phyloP scores from a whole-genome alignment of 1,139 yeast genomes.

The Scheffersomyces stambukii region DNA sequence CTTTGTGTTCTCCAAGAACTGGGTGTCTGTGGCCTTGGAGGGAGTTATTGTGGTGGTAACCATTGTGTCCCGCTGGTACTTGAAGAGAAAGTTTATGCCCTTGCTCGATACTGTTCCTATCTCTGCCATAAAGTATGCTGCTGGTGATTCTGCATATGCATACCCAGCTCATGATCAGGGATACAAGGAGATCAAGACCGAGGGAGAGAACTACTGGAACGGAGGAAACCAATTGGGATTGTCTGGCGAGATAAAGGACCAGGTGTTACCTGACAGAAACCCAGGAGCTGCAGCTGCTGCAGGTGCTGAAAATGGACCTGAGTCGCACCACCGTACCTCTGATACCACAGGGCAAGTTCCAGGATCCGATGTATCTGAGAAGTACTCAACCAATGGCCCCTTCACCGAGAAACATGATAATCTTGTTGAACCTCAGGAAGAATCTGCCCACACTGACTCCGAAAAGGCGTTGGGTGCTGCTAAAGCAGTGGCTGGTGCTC shows the following conservation, averaged over 20 bases:
- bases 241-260: conserved; percentile 20
- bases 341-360: no score
- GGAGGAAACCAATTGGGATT: conserved; percentile 43
- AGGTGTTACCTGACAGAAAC: conserved; percentile 19
- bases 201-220: conserved; percentile 50
- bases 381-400: conserved; percentile 6
- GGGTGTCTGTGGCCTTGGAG: conserved; percentile 71
- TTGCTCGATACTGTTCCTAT: conserved; percentile 69
- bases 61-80: conserved; percentile 50
- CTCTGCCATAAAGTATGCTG: conserved; percentile 59
- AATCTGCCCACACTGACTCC: conserved; percentile 10
- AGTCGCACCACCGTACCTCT: conserved; percentile 12
- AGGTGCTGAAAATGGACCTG: conserved; percentile 7
- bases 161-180: conserved; percentile 65
- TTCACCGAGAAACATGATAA: conserved; percentile 9
- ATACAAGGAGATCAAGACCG: conserved; percentile 46
- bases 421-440: no score
- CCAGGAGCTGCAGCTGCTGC: conserved; percentile 7
- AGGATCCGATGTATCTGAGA: no score
- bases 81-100: conserved; percentile 56
- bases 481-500: conserved; percentile 12
- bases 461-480: conserved; percentile 6
- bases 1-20: conserved; percentile 64
- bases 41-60: conserved; percentile 49
- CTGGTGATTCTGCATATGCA: conserved; percentile 46